Percentiles rank a stretch among this genome's conserved stretches.
These are phyloP conservation scores for Penicillium sp. DNA, from an alignment of 2,329 filamentous ascomycete genomes.

Conservation along the genomic window DNA sequence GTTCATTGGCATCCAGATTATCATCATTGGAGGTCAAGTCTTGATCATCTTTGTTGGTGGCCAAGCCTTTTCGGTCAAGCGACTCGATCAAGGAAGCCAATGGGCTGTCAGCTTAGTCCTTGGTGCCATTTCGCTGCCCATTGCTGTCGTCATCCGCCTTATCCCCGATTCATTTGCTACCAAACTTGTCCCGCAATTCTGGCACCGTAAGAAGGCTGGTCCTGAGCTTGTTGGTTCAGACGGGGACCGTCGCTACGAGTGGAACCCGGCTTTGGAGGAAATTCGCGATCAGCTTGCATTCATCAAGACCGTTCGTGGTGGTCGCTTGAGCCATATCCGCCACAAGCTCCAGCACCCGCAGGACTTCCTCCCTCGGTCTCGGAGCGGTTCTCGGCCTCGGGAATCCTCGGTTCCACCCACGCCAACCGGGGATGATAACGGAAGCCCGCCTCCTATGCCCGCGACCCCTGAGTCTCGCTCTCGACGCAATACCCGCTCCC, in stretches of 20 bases:
- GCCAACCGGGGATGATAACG: conserved; percentile 55
- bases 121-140: conserved; percentile 65
- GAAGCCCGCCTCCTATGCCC: conserved; percentile 40
- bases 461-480: conserved; percentile 57
- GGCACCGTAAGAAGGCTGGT: conserved; percentile 32
- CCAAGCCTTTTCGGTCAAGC: conserved; percentile 62
- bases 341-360: conserved; percentile 62
- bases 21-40: conserved; percentile 69
- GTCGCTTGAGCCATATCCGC: conserved; percentile 59
- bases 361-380: conserved; percentile 45
- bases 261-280: conserved; percentile 63
- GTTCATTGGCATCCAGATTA: conserved; percentile 61
- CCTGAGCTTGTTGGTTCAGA: conserved; percentile 48
- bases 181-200: conserved; percentile 43
- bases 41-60: conserved; percentile 72
- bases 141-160: conserved; percentile 62
- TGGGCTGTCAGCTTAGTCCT: conserved; percentile 72
- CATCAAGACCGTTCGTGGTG: conserved; percentile 63
- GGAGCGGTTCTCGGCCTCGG: conserved; percentile 42
- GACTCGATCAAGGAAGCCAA: conserved; percentile 60
- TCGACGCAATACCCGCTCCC: conserved; percentile 53
- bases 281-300: conserved; percentile 65
- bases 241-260: conserved; percentile 50
- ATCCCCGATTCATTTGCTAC: conserved; percentile 58
- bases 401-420: conserved; percentile 54